Evolutionary conservation across 129 eudicot species (phyloP), one percentile per base, ranked within the genome.

Genomic region (Flaveria bidentis): DNA sequence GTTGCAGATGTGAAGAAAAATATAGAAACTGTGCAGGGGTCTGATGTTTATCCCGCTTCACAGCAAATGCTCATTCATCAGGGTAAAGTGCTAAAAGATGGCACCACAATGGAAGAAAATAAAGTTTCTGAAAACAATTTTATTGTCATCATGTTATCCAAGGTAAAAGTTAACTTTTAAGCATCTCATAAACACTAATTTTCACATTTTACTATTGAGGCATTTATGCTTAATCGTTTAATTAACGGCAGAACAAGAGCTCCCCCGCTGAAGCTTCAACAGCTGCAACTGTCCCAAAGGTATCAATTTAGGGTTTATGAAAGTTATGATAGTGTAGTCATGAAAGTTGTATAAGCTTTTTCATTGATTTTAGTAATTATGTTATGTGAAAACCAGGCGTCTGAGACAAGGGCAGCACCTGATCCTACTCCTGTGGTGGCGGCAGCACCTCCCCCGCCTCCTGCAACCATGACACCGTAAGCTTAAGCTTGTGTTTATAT

Each of bases 31-130:
- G 83, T 76, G 18, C 91, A 92, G 60, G 97, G 97, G 74, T 49
- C 87, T 36, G 82, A 83, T 72, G 84, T 76, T 17, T 92, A 86
- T 83, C 97, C 97, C 14, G 96, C 93, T 65, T 81, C 84, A 28
- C 86, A 86, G 50, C 96, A 86, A 82, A 85, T 92, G 91, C 90
- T 92, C 33, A 88, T 92, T 46, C 82, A 90, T 80, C 87, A 88
- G 62, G 98, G 98, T 28, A 92, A 92, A 62, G 94, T 90, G 81
- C 87, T 92, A 16, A 85, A 90, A 82, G 94, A 92, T 88, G 88
- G 69, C 63, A 90, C 90, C 25, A 92, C 96, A 51, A 18, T 92
- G 76, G 94, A 83, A 77, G 96, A 88, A 77, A 87, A 92, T 44
- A 83, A 87, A 76, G 90, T 92, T 83, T 79, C 86, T 44, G 96